Base-by-base conservation (phyloP, 768 basidiomycete species). In the Suillus ampliporus region DNA sequence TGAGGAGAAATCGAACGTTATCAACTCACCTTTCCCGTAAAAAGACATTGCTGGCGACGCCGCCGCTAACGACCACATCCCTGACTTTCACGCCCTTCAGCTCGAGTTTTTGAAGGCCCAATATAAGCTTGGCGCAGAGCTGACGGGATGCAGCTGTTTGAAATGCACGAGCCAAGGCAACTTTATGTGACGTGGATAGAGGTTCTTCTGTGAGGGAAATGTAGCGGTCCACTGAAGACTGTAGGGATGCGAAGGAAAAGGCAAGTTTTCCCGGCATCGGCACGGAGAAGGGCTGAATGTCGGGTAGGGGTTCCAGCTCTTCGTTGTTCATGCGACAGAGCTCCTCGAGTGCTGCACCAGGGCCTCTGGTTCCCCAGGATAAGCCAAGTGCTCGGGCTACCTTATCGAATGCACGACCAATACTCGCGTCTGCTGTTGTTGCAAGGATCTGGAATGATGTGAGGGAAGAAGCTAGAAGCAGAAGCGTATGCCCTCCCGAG, bases 401-500 rank as follows among this genome's bases (percentile, higher is more conserved):
- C 71, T 94, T 94, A 79, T 98, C 96, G 67, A 92, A 91, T 0
- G 89, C 82, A 53, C 89, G 84, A 1, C 95, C 94, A 23, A 95
- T 84, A 62, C 86, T 87, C 69, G 86, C 86, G 67, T 96, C 94
- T 6, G 79, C 76, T 0, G 91, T 92, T 17, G 88, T 89, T 1
- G 91, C 89, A 34, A 98, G 78, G 43, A 91, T 84, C 63, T 80
- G 79, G 73, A 92, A 97, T 0, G 79, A 76, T 6, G 77, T 79
- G 31, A 75, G 72, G 2, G 89, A 87, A 0, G 72, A 80, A 1
- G 89, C 92, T 13, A 97, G 86, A 1, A 97, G 81, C 41, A 99
- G 82, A 43, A 98, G 81, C 0, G 96, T 95, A 73, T 99, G 97
- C 3, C 96, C 96, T n/a, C 97, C 97, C 0, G 95, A 96, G 53